phyloP scores from a whole-genome alignment of 768 basidiomycete genomes.

The Lentinula detonsa region DNA sequence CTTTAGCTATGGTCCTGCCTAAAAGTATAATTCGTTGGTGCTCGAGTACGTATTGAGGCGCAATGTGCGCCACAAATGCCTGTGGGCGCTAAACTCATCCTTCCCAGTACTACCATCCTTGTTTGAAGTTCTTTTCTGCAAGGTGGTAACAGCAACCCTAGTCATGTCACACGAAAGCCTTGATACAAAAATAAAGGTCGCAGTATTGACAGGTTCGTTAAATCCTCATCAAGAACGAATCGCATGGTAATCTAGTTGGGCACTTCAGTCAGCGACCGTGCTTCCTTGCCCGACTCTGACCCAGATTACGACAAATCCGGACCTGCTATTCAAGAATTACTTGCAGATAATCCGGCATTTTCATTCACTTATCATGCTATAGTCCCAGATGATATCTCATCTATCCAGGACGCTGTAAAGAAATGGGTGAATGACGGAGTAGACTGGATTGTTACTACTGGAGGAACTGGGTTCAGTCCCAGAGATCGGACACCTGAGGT shows the following conservation, averaged over 20 bases:
- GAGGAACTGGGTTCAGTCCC: conserved; percentile 83
- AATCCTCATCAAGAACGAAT: neutral
- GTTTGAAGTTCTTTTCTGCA: neutral
- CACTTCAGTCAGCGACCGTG: conserved; percentile 66
- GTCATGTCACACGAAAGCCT: neutral
- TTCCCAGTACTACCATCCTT: neutral
- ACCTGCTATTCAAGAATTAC: conserved; percentile 49
- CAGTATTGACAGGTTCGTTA: conserved; percentile 16
- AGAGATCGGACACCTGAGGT: conserved; percentile 86
- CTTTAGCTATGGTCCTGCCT: too few relatives aligned
- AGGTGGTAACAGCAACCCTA: too few relatives aligned
- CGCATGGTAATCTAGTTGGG: neutral
- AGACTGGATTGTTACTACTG: conserved; percentile 78
- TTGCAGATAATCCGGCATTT: conserved; percentile 28
- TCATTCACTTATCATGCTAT: conserved; percentile 32
- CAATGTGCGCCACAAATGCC: neutral
- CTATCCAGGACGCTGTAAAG: conserved; percentile 43
- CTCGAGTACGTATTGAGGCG: too few relatives aligned
- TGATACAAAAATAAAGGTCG: conserved; percentile 12
- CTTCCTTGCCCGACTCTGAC: conserved; percentile 32
- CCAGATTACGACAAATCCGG: conserved; percentile 57
- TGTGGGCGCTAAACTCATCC: neutral
- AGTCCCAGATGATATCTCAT: conserved; percentile 59
- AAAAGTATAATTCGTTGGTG: too few relatives aligned
- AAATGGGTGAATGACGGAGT: conserved; percentile 40